Base-by-base conservation (phyloP, 2,329 filamentous ascomycete species). In the Penicillium sp. region DNA sequence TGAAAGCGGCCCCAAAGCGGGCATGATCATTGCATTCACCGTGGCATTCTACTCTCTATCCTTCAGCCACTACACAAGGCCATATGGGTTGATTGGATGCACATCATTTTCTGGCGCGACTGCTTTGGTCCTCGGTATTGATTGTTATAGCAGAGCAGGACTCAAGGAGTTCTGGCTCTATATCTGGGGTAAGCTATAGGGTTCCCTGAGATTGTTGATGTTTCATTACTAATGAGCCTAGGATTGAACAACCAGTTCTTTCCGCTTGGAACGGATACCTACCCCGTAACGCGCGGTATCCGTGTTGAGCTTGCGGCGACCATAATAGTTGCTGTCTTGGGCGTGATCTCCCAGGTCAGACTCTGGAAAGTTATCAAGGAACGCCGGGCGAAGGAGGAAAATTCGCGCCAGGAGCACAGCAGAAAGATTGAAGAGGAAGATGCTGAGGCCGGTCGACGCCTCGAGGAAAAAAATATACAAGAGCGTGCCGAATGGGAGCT, bases 91-190 rank as follows among this genome's bases (percentile, higher is more conserved):
- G 45, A 93, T 97, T 35, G 78, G 78, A 11, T 84, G 84, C 44
- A 91, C 91, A 11, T 84, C 92, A 0, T 95, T 97, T 67, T 81
- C 85, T 4, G 93, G 93, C 7, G 87, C 91, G 3, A 96, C 91
- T 0, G 84, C 84, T 3, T 79, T 88, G 0, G 83, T 96, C 13
- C 74, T 97, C 2, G 93, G 93, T 2, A 89, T 97, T 54, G 93
- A 97, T 70, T 96, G 91, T 72, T 95, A 93, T 65, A 93, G 87
- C 65, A 81, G 85, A 58, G 91, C 91, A n/a, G 93, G 93, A 0
- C 77, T 96, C 64, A 97, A 96, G 71, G 93, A 97, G 70, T 97
- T 97, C 63, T 97, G 93, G 93, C 82, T 90, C 6, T 97, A 95
- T 70, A 80, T 96, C 35, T 97, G 93, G 93, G 78, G 82, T 84